Evolutionary conservation across 768 basidiomycete genomes (phyloP), one percentile per base, ranked within the genome.

Genomic region (Rossbeevera mucosa): DNA sequence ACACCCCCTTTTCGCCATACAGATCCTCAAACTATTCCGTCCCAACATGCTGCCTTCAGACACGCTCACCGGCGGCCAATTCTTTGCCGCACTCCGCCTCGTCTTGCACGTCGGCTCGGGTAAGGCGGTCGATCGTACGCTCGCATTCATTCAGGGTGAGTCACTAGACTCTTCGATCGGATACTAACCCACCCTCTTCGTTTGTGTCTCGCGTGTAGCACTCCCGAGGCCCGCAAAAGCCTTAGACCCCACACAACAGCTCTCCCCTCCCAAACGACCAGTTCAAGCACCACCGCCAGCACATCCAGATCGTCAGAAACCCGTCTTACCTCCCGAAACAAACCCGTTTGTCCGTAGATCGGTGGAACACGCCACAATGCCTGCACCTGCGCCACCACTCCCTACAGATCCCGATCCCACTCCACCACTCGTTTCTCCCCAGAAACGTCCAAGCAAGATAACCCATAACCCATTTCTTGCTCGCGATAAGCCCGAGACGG

Each of bases 111-210:
- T 73, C 30, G 76, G 80, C 59, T 61, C 60, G n/a, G 86, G 87
- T 11, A 80, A 78, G 52, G 76, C 80, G 7, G 67, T 87, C 2
- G 87, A 91, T 53, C 72, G 81, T 41, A 72, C 73, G 7, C 75
- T 91, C 25, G 87, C 85, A 0, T 91, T 91, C 57, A 77, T 85
- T 1, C 89, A 91, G 74, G 83, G 89, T 88, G 58, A 53, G 80
- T 49, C 7, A 7, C 3, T 42, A 18, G 36, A 18, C 22, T 25
- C 3, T 20, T 29, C 49, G 44, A 38, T 53, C 29, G 6, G 16
- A 13, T 11, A 40, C 50, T 38, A 42, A 36, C 21, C 11, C 20
- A 9, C 24, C 47, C 22, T 45, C 24, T 25, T 52, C 21, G 20
- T 25, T 12, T 30, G 29, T 41, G 26, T 4, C 43, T 2, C 12